Base-by-base conservation (phyloP, 2,329 filamentous ascomycete genomes). In the Alternaria gaisen region DNA sequence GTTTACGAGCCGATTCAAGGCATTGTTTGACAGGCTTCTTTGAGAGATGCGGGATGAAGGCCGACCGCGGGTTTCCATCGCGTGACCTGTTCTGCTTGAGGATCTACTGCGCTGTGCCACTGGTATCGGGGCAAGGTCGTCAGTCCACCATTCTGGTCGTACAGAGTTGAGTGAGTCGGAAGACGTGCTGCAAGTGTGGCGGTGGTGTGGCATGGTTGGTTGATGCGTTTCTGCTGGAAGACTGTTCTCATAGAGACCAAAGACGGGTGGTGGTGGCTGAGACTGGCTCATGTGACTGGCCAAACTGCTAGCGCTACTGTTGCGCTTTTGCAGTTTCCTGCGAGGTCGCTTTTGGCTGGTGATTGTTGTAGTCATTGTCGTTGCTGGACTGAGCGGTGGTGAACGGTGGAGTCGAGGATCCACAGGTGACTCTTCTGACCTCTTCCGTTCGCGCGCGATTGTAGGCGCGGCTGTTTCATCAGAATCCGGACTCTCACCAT, bases 401-500 rank as follows among this genome's bases (percentile, higher is more conserved):
- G 48, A 42, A 34, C 16, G 16, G 41, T 44, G 22, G 22, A 58
- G 51, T 3, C 36, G 36, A 2, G 63, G 63, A 36, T 70, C 66
- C 7, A 65, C 53, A 11, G 56, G 61, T 5, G 62, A 64, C 18
- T 66, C 62, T n/a, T 60, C 58, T 18, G 22, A 60, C 20, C n/a
- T 42, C 32, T 44, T 46, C 14, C 58, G 24, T 4, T 41, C 53
- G 11, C 41, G 26, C 1, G 32, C 41, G n/a, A 38, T 38, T 22
- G 36, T 42, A 2, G 40, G 7, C 10, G 34, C 30, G 9, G 48
- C 24, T 41, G 14, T 53, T 22, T 51, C 44, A 20, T 11, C 28
- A 34, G 38, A 44, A 24, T 58, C 48, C 18, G 54, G 41, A 6
- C 36, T 58, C 28, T 60, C 24, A 22, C 38, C 50, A 18, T 60